Base-by-base conservation (phyloP, 305 asterid genomes). In the Rubia tinctorum region DNA sequence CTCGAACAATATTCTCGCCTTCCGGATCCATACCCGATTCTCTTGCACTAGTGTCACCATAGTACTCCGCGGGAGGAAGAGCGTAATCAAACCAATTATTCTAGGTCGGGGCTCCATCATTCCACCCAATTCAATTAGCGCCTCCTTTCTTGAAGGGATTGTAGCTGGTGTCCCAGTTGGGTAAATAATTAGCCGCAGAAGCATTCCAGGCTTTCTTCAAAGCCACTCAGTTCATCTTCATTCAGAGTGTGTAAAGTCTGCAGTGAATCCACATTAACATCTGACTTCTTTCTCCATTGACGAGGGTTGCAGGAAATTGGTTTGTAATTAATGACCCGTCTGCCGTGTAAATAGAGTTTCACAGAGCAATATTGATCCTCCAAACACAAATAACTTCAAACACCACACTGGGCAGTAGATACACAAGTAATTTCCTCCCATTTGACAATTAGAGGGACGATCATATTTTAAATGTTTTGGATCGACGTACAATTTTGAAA, bases 241-340 rank as follows among this genome's bases (percentile, higher is more conserved):
- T 90, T 78, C 71, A 92, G 75, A 80, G 90, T 92, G 89, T 92
- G 98, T 69, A 92, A 76, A 69, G 96, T 92, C 83, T 88, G 91
- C 77, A 90, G 44, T 22, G 92, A 87, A 78, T 88, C 90, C 63
- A 60, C 86, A 77, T 67, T 77, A 58, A 93, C 92, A 81, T 81
- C 87, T 22, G 86, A 72, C 66, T 78, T 45, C 45, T 80, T 78
- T n/a, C n/a, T n/a, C n/a, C n/a, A n/a, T n/a, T n/a, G n/a, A n/a
- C n/a, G n/a, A n/a, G n/a, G n/a, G n/a, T n/a, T n/a, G n/a, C n/a
- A n/a, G n/a, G n/a, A n/a, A n/a, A n/a, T n/a, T n/a, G n/a, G n/a
- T n/a, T n/a, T n/a, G n/a, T n/a, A n/a, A n/a, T n/a, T n/a, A n/a
- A n/a, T n/a, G n/a, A n/a, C n/a, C n/a, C n/a, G n/a, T n/a, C n/a